Percentiles rank a stretch among this genome's conserved stretches.
These are phyloP conservation scores for Elsinoe batatas DNA, from an alignment of 2,329 filamentous ascomycete genomes.

Conservation along the genomic window DNA sequence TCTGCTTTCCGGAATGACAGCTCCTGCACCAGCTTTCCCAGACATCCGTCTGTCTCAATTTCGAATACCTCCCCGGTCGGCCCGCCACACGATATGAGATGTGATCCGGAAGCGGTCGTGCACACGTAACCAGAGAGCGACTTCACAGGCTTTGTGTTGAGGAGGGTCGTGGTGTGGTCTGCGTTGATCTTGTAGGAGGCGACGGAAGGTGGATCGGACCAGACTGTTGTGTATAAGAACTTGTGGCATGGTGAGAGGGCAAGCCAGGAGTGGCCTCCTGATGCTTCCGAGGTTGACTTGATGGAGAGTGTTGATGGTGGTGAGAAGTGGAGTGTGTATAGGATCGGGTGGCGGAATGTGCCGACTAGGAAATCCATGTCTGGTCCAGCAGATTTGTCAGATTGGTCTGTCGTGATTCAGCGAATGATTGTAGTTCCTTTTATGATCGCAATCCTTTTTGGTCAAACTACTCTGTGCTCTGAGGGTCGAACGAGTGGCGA, in stretches of 20 bases:
- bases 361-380: conserved; percentile 29
- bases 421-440: too few relatives aligned
- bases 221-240: conserved; percentile 28
- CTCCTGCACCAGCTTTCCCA: conserved; percentile 25
- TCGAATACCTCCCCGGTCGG: conserved; percentile 27
- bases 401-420: too few relatives aligned
- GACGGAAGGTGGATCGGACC: conserved; percentile 26
- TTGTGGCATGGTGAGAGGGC: conserved; percentile 23
- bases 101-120: conserved; percentile 17
- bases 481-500: too few relatives aligned
- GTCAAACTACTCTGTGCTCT: too few relatives aligned
- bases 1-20: conserved; percentile 24
- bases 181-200: conserved; percentile 23
- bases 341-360: conserved; percentile 24
- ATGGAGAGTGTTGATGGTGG: conserved; percentile 17
- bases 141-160: conserved; percentile 26
- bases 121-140: conserved; percentile 25
- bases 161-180: conserved; percentile 21
- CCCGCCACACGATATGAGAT: conserved; percentile 27
- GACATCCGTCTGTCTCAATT: conserved; percentile 22
- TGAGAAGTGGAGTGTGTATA: conserved; percentile 26
- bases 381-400: too few relatives aligned
- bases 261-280: conserved; percentile 29
- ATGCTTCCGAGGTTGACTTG: conserved; percentile 22
- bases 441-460: too few relatives aligned